Conservation (phyloP, 2,329 filamentous ascomycete genomes). For the Xylariaceae sp. region DNA sequence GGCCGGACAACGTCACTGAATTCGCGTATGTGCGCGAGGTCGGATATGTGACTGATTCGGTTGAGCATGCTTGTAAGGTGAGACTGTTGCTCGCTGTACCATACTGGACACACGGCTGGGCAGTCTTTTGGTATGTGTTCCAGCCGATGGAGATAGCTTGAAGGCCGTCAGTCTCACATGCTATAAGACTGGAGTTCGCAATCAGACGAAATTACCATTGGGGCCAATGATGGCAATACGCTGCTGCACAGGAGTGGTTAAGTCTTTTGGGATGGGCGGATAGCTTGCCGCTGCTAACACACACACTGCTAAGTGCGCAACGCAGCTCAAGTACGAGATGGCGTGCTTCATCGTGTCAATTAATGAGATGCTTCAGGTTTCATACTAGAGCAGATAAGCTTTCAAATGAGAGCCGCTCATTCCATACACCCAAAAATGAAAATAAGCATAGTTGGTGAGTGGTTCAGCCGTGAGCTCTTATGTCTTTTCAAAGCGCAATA, state of each 20-base stretch:
- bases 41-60: conserved; percentile 46
- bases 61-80: conserved; percentile 42
- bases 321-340: too few relatives aligned
- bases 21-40: conserved; percentile 55
- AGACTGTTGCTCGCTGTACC: conserved; percentile 43
- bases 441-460: too few relatives aligned
- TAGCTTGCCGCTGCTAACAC: conserved; percentile 35
- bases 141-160: conserved; percentile 52
- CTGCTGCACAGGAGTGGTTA: conserved; percentile 54
- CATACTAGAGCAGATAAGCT: too few relatives aligned
- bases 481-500: too few relatives aligned
- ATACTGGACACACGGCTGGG: conserved; percentile 49
- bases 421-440: too few relatives aligned
- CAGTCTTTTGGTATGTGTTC: conserved; percentile 53
- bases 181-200: not conserved
- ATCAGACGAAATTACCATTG: conserved; percentile 37
- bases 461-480: too few relatives aligned
- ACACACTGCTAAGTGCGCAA: conserved; percentile 22
- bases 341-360: too few relatives aligned
- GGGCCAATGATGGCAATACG: conserved; percentile 50
- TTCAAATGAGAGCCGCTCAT: too few relatives aligned
- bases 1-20: conserved; percentile 42
- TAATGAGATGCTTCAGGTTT: too few relatives aligned
- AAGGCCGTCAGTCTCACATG: not conserved
- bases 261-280: conserved; percentile 45